Evolutionary conservation across 208 protist genomes (phyloP).

Genomic region (Ichthyophonus hoferi): DNA sequence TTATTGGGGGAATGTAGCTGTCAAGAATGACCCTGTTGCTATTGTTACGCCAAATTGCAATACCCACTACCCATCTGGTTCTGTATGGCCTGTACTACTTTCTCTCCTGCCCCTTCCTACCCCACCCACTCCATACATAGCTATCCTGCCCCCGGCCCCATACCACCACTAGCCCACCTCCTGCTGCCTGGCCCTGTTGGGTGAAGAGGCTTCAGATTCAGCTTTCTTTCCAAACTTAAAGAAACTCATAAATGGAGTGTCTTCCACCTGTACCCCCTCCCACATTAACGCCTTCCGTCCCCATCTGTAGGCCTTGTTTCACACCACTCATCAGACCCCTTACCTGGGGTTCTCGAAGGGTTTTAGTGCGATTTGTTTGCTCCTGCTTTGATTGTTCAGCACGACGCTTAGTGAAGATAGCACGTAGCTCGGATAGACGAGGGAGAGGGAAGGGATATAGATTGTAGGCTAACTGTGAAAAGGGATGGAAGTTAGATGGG

Average conservation of each 20-base stretch:
- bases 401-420: not conserved
- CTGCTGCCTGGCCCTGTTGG: not conserved
- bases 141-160: not conserved
- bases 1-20: too few relatives aligned
- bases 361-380: not conserved
- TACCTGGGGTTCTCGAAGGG: too few relatives aligned
- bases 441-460: conserved; percentile 21
- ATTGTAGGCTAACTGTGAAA: conserved; percentile 18
- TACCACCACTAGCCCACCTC: not conserved
- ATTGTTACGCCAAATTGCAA: too few relatives aligned
- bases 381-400: not conserved
- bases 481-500: too few relatives aligned
- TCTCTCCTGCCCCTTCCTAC: too few relatives aligned
- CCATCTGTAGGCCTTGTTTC: too few relatives aligned
- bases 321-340: too few relatives aligned
- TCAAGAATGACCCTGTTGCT: too few relatives aligned
- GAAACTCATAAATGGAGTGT: not conserved
- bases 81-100: too few relatives aligned
- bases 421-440: conserved; percentile 4
- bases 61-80: too few relatives aligned
- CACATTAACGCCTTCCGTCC: not conserved
- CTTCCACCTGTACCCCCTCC: not conserved
- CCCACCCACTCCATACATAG: too few relatives aligned
- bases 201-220: not conserved
- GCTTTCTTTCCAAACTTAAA: not conserved